Conservation (phyloP, 768 basidiomycete species). For the Collybiopsis luxurians region DNA sequence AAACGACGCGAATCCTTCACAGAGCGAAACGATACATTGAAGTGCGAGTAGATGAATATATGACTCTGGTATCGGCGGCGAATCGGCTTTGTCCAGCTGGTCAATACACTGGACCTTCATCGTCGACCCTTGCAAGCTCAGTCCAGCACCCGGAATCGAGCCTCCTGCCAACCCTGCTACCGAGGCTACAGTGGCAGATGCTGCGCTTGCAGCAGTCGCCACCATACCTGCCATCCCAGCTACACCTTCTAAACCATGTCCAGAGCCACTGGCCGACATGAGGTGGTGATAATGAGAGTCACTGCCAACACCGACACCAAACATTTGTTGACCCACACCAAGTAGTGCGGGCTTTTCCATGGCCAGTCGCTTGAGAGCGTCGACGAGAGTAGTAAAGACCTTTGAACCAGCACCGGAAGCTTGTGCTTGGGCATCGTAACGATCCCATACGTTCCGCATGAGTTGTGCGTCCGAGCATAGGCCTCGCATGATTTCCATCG, state of each 20-base stretch:
- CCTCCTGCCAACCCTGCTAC: conserved; percentile 82
- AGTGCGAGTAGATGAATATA: conserved; percentile 92
- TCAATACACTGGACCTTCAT: conserved; percentile 98
- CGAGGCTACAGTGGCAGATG: conserved; percentile 79
- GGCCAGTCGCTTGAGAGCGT: conserved; percentile 80
- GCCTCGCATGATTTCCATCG: conserved; percentile 91
- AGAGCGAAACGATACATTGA: conserved; percentile 83
- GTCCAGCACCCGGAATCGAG: conserved; percentile 45
- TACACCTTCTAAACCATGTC: conserved; percentile 55
- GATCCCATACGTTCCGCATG: conserved; percentile 75
- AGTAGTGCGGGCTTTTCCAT: conserved; percentile 87
- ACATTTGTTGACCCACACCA: conserved; percentile 77
- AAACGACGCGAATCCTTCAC: conserved; percentile 79
- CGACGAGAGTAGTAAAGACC: conserved; percentile 74
- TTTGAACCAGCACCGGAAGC: conserved; percentile 43
- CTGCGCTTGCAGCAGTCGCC: conserved; percentile 51
- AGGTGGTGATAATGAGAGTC: conserved; percentile 22
- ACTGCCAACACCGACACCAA: conserved; percentile 63
- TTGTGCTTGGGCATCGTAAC: conserved; percentile 62
- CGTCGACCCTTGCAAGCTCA: conserved; percentile 69
- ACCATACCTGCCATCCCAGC: conserved; percentile 79
- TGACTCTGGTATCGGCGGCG: conserved; percentile 88
- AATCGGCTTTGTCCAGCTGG: conserved; percentile 96
- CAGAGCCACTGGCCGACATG: conserved; percentile 31
- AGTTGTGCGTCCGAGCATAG: conserved; percentile 79